These are phyloP conservation scores for Colletotrichum shisoi DNA, from an alignment of 2,329 filamentous ascomycete species.

Conservation along the genomic window DNA sequence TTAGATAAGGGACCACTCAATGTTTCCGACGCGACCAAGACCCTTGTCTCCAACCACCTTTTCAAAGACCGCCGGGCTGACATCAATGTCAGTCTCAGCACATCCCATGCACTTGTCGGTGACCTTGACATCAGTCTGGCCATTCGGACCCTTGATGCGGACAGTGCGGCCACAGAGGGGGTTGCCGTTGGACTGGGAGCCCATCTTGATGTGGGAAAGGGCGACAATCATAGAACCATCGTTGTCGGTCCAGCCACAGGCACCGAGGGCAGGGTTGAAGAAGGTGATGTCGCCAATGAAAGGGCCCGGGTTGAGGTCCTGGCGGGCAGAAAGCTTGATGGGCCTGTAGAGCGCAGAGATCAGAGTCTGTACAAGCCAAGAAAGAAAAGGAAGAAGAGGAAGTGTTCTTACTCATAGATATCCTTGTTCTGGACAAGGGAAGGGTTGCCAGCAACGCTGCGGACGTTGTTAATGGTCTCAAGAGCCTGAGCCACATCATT, in stretches of 20 bases:
- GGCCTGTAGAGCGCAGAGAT: background rate
- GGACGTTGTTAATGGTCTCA: background rate
- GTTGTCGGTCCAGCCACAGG: slow-evolving; percentile 26
- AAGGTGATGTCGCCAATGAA: slow-evolving; percentile 33
- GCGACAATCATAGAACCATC: slow-evolving; percentile 28
- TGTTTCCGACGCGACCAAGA: slow-evolving; percentile 10
- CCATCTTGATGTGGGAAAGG: slow-evolving; percentile 38
- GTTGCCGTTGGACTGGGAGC: slow-evolving; percentile 34
- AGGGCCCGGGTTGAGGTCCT: slow-evolving; percentile 16
- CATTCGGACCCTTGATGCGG: slow-evolving; percentile 8
- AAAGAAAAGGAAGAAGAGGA: background rate
- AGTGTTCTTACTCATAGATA: slow-evolving; percentile 1
- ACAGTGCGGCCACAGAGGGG: slow-evolving; percentile 25
- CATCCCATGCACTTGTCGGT: slow-evolving; percentile 38
- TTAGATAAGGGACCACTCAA: slow-evolving; percentile 21
- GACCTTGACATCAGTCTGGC: slow-evolving; percentile 19
- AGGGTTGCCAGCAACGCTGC: background rate
- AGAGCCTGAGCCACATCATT: background rate
- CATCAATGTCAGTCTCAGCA: slow-evolving; percentile 18
- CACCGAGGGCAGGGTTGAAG: slow-evolving; percentile 31
- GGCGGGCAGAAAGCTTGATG: slow-evolving; percentile 8
- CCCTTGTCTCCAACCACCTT: slow-evolving; percentile 21
- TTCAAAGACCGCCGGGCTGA: slow-evolving; percentile 29
- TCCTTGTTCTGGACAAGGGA: slow-evolving; percentile 15
- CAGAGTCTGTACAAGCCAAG: background rate